Conservation (phyloP, 768 basidiomycete species). For the Psilocybe tampanensis region DNA sequence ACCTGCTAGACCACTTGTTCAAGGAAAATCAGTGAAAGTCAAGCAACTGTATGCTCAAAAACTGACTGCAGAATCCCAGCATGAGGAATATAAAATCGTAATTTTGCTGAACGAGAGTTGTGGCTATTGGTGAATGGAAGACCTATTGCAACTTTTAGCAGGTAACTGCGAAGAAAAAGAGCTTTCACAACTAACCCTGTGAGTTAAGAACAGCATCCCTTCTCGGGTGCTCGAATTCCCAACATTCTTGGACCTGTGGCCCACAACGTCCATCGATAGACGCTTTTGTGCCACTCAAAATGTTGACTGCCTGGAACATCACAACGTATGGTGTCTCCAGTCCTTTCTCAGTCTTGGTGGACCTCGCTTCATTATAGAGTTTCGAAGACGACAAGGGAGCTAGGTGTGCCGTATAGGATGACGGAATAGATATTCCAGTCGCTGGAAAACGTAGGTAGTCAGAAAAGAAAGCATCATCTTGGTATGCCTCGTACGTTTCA, state of each 20-base stretch:
- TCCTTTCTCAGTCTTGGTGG: conserved; percentile 65
- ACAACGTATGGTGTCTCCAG: conserved; percentile 98
- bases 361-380: conserved; percentile 81
- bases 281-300: conserved; percentile 80
- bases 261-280: conserved; percentile 69
- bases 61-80: conserved; percentile 84
- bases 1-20: conserved; percentile 80
- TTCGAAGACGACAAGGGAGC: conserved; percentile 95
- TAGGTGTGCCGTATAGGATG: conserved; percentile 93
- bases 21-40: neutral
- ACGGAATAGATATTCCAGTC: conserved; percentile 93
- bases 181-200: conserved; percentile 50
- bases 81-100: conserved; percentile 92
- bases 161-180: neutral
- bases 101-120: conserved; percentile 84
- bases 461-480: neutral
- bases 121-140: conserved; percentile 94
- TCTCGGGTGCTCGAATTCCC: conserved; percentile 96
- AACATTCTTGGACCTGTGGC: conserved; percentile 88
- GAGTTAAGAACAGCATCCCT: conserved; percentile 75
- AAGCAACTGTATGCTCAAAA: neutral
- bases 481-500: conserved; percentile 71
- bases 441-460: conserved; percentile 45
- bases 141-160: conserved; percentile 44
- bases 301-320: conserved; percentile 94